Evolutionary conservation across 2,329 filamentous ascomycete genomes (phyloP).

Genomic region (Calonectria naviculata): DNA sequence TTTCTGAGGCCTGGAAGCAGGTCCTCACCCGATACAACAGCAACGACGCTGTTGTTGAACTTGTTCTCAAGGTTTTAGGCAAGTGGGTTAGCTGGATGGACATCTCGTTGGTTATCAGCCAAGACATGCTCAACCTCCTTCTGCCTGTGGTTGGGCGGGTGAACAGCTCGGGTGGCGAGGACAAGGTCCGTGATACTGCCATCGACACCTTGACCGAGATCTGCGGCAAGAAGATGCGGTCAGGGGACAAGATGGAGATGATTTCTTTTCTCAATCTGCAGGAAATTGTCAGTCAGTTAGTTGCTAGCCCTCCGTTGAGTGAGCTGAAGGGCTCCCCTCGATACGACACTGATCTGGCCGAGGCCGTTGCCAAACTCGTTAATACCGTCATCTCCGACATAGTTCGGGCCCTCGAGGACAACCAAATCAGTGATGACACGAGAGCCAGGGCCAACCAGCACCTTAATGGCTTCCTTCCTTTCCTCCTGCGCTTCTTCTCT

Average conservation of each 20-base stretch:
- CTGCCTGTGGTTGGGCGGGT: constrained; percentile 88
- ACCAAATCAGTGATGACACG: constrained; percentile 68
- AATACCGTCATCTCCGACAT: constrained; percentile 91
- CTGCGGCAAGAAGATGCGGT: constrained; percentile 97
- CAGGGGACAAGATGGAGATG: constrained; percentile 92
- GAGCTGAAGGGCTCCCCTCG: constrained; percentile 83
- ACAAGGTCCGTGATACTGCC: constrained; percentile 88
- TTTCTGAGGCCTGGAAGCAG: constrained; percentile 91
- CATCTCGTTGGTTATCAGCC: constrained; percentile 91
- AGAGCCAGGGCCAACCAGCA: constrained; percentile 83
- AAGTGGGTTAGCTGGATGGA: constrained; percentile 99
- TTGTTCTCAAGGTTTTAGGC: constrained; percentile 90
- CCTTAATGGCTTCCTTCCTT: constrained; percentile 85
- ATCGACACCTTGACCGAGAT: constrained; percentile 97
- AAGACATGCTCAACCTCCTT: constrained; percentile 85
- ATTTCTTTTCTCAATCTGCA: constrained; percentile 90
- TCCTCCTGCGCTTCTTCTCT: constrained; percentile 92
- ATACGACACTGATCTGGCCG: constrained; percentile 96
- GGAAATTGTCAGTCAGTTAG: constrained; percentile 86
- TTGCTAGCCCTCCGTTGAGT: constrained; percentile 82
- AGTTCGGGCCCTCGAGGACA: constrained; percentile 84
- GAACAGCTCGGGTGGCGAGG: constrained; percentile 70
- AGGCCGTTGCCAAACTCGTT: constrained; percentile 94
- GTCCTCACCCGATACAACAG: constrained; percentile 82
- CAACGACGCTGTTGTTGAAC: constrained; percentile 81